Percentiles rank a stretch among this genome's conserved stretches.
phyloP scores from a whole-genome alignment of 805 yeast genomes.

The Debaryomyces castellii region DNA sequence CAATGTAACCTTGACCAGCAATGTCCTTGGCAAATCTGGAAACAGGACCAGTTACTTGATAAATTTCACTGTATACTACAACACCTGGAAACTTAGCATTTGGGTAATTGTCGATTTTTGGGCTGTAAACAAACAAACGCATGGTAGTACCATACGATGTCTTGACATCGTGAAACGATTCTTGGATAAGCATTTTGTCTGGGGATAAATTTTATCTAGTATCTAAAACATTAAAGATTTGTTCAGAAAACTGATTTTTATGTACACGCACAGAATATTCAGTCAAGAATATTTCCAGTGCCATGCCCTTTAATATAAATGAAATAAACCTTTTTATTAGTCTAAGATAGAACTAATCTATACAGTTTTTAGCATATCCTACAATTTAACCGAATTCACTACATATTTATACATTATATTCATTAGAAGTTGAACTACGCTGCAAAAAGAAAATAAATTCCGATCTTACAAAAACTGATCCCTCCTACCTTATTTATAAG shows the following conservation, averaged over 20 bases:
- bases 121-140: constrained; percentile 66
- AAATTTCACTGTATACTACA: constrained; percentile 74
- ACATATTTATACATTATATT: neutral
- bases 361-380: neutral
- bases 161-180: constrained; percentile 59
- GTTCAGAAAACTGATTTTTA: neutral
- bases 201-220: neutral
- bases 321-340: too few species aligned
- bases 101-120: constrained; percentile 72
- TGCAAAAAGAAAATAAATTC: neutral
- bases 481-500: too few species aligned
- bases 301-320: too few species aligned
- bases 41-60: constrained; percentile 83
- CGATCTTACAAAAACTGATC: neutral
- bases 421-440: constrained; percentile 1
- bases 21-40: constrained; percentile 73
- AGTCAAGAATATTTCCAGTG: too few species aligned
- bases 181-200: constrained; percentile 61
- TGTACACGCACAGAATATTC: neutral
- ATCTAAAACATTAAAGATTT: neutral
- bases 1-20: constrained; percentile 78
- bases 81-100: constrained; percentile 80
- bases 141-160: constrained; percentile 68
- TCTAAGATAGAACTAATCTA: too few species aligned
- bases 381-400: neutral